Evolutionary conservation across 2,329 filamentous ascomycete species (phyloP).

Genomic region (Catunica adiposa): DNA sequence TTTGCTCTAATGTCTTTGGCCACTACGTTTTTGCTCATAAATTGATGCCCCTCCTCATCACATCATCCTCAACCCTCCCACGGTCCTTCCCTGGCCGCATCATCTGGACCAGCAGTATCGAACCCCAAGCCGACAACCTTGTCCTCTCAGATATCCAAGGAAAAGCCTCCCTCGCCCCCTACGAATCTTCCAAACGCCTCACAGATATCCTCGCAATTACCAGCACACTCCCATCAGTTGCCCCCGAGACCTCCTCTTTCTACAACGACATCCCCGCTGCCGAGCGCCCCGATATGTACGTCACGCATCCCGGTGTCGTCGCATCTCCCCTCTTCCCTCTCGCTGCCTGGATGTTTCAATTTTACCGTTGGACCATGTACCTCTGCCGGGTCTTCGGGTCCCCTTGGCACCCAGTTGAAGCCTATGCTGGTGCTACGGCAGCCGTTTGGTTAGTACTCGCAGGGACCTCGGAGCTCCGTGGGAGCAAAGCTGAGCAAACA

Average conservation of each 20-base stretch:
- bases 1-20: constrained; percentile 84
- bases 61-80: constrained; percentile 23
- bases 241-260: constrained; percentile 21
- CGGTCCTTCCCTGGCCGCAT: constrained; percentile 42
- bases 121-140: constrained; percentile 41
- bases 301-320: constrained; percentile 76
- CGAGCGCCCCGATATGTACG: constrained; percentile 46
- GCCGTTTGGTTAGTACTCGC: constrained; percentile 65
- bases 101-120: constrained; percentile 76
- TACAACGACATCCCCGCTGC: constrained; percentile 14
- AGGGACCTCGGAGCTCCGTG: constrained; percentile 44
- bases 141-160: constrained; percentile 60
- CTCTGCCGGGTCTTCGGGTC: constrained; percentile 64
- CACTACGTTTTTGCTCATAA: constrained; percentile 81
- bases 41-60: constrained; percentile 55
- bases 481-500: constrained; percentile 32
- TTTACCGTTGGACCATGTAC: constrained; percentile 52
- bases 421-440: constrained; percentile 61
- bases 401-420: constrained; percentile 68
- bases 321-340: constrained; percentile 68
- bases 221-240: constrained; percentile 45
- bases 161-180: constrained; percentile 44
- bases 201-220: constrained; percentile 74
- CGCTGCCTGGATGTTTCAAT: constrained; percentile 48
- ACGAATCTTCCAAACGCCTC: constrained; percentile 76